These are phyloP conservation scores for Xerocomellus chrysenteron DNA, from an alignment of 768 basidiomycete genomes.

Conservation along the genomic window DNA sequence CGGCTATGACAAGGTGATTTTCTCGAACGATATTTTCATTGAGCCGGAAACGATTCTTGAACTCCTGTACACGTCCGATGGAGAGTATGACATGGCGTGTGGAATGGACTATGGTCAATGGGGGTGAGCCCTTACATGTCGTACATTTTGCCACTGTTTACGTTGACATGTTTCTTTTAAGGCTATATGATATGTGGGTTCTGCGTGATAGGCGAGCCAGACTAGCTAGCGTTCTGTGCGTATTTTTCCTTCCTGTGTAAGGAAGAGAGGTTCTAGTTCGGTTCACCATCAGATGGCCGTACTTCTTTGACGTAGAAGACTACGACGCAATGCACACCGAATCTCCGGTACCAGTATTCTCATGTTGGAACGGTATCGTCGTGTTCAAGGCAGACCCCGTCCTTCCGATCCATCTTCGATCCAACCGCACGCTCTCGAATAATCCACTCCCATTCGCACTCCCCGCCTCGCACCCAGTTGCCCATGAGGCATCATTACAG, in stretches of 20 bases:
- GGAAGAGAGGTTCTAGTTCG: neutral
- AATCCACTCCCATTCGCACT: conserved; percentile 24
- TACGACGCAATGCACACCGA: conserved; percentile 36
- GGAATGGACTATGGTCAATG: conserved; percentile 39
- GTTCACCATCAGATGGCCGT: conserved; percentile 34
- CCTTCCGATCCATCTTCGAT: conserved; percentile 39
- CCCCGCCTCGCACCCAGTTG: conserved; percentile 15
- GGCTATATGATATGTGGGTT: conserved; percentile 25
- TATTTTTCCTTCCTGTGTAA: neutral
- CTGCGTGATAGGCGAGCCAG: conserved; percentile 20
- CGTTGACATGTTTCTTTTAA: neutral
- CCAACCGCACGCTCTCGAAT: conserved; percentile 36
- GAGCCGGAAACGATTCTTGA: conserved; percentile 41
- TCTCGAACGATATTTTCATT: conserved; percentile 43
- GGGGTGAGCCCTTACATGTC: conserved; percentile 24
- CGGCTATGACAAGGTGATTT: conserved; percentile 40
- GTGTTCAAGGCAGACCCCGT: conserved; percentile 42
- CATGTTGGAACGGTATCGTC: conserved; percentile 48
- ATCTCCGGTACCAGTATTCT: conserved; percentile 42
- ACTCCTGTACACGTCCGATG: conserved; percentile 37
- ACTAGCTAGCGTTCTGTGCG: conserved; percentile 17
- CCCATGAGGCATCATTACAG: conserved; percentile 4
- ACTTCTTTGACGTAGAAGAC: conserved; percentile 39
- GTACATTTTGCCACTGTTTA: neutral
- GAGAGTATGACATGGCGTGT: conserved; percentile 44